Percentiles rank a stretch among this genome's conserved stretches.
Conservation (phyloP, 305 asterid genomes). For the Fraxinus latifolia region DNA sequence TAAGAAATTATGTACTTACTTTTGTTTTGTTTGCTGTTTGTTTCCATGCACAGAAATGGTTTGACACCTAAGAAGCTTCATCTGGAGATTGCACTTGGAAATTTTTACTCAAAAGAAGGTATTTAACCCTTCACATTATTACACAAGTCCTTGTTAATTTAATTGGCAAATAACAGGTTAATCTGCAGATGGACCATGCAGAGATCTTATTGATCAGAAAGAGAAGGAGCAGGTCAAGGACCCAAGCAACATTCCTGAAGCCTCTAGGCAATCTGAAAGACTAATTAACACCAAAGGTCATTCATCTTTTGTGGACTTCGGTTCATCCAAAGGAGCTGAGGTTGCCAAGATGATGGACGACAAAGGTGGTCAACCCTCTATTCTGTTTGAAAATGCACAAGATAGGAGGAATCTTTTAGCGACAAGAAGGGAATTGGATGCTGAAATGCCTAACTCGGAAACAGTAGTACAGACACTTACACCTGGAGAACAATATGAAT, state of each 20-base stretch:
- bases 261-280: constrained; percentile 48
- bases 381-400: constrained; percentile 50
- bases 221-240: constrained; percentile 63
- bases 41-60: constrained; percentile 65
- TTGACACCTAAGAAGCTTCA: constrained; percentile 91
- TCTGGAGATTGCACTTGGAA: constrained; percentile 98
- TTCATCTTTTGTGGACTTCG: constrained; percentile 37
- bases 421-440: constrained; percentile 45
- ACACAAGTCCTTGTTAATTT: constrained; percentile 14
- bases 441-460: constrained; percentile 50
- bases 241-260: constrained; percentile 47
- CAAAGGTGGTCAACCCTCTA: constrained; percentile 38
- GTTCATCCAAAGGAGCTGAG: constrained; percentile 51
- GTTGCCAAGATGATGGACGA: constrained; percentile 41
- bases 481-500: constrained; percentile 47
- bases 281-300: constrained; percentile 45
- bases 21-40: constrained; percentile 19
- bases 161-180: constrained; percentile 23
- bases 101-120: constrained; percentile 80
- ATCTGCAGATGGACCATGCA: constrained; percentile 67
- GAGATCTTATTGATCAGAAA: constrained; percentile 70
- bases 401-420: constrained; percentile 45
- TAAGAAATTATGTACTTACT: constrained; percentile 14
- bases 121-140: constrained; percentile 25
- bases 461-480: constrained; percentile 49